These are phyloP conservation scores for Lindgomyces ingoldianus DNA, from an alignment of 495 filamentous ascomycete genomes.

Conservation along the genomic window DNA sequence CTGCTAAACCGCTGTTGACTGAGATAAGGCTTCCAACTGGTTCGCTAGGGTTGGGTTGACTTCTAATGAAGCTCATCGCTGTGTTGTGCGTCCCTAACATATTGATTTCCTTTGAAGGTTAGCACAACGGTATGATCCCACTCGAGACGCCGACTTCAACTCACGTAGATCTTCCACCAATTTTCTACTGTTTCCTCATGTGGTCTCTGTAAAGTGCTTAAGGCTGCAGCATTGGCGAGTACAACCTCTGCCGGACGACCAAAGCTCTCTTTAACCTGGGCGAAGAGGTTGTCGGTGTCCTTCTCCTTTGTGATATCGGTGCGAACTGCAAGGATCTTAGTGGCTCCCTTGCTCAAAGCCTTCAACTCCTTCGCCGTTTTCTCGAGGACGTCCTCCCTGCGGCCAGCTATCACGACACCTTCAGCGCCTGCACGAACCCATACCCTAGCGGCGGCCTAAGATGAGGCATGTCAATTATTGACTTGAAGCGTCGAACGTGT, in stretches of 20 bases:
- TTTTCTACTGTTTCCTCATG: constrained; percentile 7
- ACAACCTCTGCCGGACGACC: constrained; percentile 30
- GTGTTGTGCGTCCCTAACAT: constrained; percentile 23
- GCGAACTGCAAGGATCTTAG: constrained; percentile 23
- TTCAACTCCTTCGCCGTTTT: constrained; percentile 4
- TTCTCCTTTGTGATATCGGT: constrained; percentile 13
- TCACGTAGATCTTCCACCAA: constrained; percentile 23
- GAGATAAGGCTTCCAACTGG: constrained; percentile 25
- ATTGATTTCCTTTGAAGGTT: constrained; percentile 34
- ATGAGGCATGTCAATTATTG: too few species aligned
- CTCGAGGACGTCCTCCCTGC: constrained; percentile 27
- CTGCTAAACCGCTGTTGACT: constrained; percentile 6
- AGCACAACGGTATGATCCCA: too few species aligned
- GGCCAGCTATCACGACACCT: constrained; percentile 35
- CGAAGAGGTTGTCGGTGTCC: constrained; percentile 12
- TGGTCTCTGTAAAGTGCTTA: neutral
- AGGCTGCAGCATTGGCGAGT: constrained; percentile 15
- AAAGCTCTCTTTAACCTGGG: constrained; percentile 26
- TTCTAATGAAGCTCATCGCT: constrained; percentile 19
- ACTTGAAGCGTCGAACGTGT: too few species aligned
- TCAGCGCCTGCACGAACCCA: constrained; percentile 31
- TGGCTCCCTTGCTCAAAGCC: constrained; percentile 5
- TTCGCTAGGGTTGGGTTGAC: constrained; percentile 16
- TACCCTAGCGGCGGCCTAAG: constrained; percentile 22
- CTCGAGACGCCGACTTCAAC: too few species aligned